Evolutionary conservation across 106 monocot genomes (phyloP), one percentile per base, ranked within the genome.

Genomic region (Phalaenopsis equestris): DNA sequence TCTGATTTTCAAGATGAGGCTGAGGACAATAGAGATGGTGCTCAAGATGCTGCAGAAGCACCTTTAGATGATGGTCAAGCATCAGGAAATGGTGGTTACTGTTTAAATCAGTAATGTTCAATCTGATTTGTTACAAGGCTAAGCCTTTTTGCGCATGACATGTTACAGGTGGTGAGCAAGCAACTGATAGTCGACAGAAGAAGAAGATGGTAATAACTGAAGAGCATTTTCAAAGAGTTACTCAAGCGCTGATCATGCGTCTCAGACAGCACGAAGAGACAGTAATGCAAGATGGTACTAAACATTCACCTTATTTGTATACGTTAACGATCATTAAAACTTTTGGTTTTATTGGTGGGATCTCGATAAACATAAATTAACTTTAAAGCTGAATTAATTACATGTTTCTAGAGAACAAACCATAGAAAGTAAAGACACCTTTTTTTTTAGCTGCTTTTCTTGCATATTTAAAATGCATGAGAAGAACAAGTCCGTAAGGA

Each of bases 1-100:
- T 93, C 98, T 84, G 95, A 99, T 80, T 99, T 99, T 56, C 99
- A 95, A 95, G 94, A 91, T 70, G 93, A 91, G 75, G 81, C 75
- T 68, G 85, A 85, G 73, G 91, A 58, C 19, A 79, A 65, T 57
- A 48, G 56, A 67, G 82, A 17, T 45, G 11, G 83, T 82, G 87
- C 82, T 80, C 76, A 80, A 72, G 82, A 24, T 82, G 83, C 80
- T 47, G 82, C 68, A 57, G 78, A 82, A 12, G 70, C 81, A 80
- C 57, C 87, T 79, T 82, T 56, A 58, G 82, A 79, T 75, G 47
- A 65, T 75, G 83, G 61, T 79, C 87, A 76, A 68, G 43, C 83
- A 75, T 73, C 83, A 82, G 85, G 84, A 84, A 85, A 86, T 87
- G 79, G 70, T 86, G 91, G 92, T 92, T 38, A 86, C 2, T 75